Evolutionary conservation across 495 filamentous ascomycete species (phyloP), one percentile per base, ranked within the genome.

Genomic region (Penicillium malachiteum): DNA sequence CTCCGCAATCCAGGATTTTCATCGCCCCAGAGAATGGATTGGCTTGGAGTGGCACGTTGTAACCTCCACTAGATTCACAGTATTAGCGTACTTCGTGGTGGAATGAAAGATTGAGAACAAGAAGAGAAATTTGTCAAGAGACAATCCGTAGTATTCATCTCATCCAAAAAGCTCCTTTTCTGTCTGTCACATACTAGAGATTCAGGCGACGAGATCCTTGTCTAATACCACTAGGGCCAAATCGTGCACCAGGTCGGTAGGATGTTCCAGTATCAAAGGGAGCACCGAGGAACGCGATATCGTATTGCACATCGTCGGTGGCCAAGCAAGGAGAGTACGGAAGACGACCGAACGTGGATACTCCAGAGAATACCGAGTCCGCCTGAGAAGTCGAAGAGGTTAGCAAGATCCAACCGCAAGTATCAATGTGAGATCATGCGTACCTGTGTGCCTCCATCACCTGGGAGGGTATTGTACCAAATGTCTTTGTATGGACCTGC

Each of bases 161-260:
- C 18, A 13, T 17, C 37, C 16, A 33, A n/a, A n/a, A n/a, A n/a
- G n/a, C n/a, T n/a, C n/a, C n/a, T n/a, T n/a, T n/a, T n/a, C n/a
- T n/a, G n/a, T n/a, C n/a, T n/a, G n/a, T n/a, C 18, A 80, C 80
- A 50, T 81, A 86, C 83, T 86, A 86, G 47, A 86, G 78, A 68
- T 86, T 86, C 60, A 86, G 78, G 57, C 83, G 81, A 63, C 83
- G 82, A 76, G 84, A 87, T 73, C 89, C 89, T 80, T 91, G 83
- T 68, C 91, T 81, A 63, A 94, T 94, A 26, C 87, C 88, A 47
- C 79, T 84, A 10, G 91, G 91, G 1, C 91, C 91, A 60, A 92
- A 96, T 33, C 91, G 81, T 34, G 90, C 90, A 47, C 91, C 91
- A 5, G 91, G 90, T 56, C 91, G 76, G 70, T 91, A 91, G 0